Evolutionary conservation across 495 filamentous ascomycete genomes (phyloP).

Genomic region (Physcia stellaris): DNA sequence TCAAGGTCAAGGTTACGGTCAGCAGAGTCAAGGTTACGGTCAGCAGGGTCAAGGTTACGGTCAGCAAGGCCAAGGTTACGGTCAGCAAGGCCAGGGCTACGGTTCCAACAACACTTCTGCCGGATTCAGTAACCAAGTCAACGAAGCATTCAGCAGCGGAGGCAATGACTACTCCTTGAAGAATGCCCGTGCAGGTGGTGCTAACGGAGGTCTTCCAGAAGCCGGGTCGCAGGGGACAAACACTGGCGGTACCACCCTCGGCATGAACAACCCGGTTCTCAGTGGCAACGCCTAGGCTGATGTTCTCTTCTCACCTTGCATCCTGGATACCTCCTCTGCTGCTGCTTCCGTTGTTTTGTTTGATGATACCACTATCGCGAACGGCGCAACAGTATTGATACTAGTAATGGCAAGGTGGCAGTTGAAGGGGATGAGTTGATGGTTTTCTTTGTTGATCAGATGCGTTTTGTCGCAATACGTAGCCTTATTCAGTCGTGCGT

Average conservation of each 20-base stretch:
- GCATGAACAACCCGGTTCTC: slow-evolving; percentile 33
- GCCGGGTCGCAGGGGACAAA: slow-evolving; percentile 3
- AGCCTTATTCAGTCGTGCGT: no score
- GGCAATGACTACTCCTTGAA: slow-evolving; percentile 15
- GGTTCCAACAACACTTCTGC: slow-evolving; percentile 18
- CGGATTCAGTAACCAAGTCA: slow-evolving; percentile 41
- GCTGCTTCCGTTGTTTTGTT: slow-evolving; percentile 16
- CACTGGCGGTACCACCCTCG: slow-evolving; percentile 23
- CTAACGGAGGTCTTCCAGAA: slow-evolving; percentile 3
- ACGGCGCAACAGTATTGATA: slow-evolving; percentile 13
- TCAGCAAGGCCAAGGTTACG: slow-evolving; percentile 5
- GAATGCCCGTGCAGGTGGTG: no score
- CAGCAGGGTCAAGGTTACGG: slow-evolving; percentile 9
- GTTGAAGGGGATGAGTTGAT: no score
- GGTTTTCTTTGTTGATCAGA: no score
- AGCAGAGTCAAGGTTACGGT: slow-evolving; percentile 4
- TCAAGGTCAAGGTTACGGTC: neutral
- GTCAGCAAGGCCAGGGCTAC: slow-evolving; percentile 12
- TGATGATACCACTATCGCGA: slow-evolving; percentile 27
- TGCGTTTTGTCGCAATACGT: no score
- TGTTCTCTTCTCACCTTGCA: neutral
- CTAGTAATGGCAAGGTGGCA: slow-evolving; percentile 15
- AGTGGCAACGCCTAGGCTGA: slow-evolving; percentile 24
- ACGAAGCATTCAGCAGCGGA: slow-evolving; percentile 33
- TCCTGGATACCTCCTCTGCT: slow-evolving; percentile 8